Base-by-base conservation (phyloP, 2,329 filamentous ascomycete genomes). In the Mariannaea elegans region DNA sequence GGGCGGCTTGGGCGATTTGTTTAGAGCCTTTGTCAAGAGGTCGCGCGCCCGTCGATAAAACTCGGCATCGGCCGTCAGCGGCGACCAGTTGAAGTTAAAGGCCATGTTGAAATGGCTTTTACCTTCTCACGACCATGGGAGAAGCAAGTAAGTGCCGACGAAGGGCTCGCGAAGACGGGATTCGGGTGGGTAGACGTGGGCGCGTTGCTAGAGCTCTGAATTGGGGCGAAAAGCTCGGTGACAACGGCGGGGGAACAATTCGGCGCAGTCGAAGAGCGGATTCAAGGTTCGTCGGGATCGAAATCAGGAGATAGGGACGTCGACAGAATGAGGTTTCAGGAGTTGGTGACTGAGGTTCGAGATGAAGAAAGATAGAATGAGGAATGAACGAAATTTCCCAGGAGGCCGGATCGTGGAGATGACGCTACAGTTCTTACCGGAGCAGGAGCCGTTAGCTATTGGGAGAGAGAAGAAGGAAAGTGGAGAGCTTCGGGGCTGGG, bases 51-150 rank as follows among this genome's bases (percentile, higher is more conserved):
- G 90, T 75, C 91, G 87, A 80, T 94, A 94, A 78, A 95, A 95
- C 70, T 89, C 87, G 73, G 92, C 94, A 81, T 98, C 95, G 74
- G 94, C 94, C 81, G 96, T 95, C 67, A 99, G 86, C 75, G 95
- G 95, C 86, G 93, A 97, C 95, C 95, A 99, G 92, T 98, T 98
- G 91, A 99, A 99, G 84, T 98, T 98, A 91, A 99, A 99, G 70
- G 95, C 95, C 95, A 99, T 99, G 79, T 80, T 84, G 78, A 80
- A 78, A 80, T 81, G 78, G 79, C 80, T 65, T 66, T 73, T 66
- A 71, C 67, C 53, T 68, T 68, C 68, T 71, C 71, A 71, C 65
- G 61, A 72, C 69, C 76, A 78, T 78, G 67, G 65, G 69, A 66
- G 51, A 63, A 60, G 63, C 50, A 61, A 59, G 41, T 51, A 65